A percentile compares a stretch with the other conserved stretches of the same genome.
These are phyloP conservation scores for Pleurotus sapidus DNA, from an alignment of 768 basidiomycete genomes.

Conservation along the genomic window DNA sequence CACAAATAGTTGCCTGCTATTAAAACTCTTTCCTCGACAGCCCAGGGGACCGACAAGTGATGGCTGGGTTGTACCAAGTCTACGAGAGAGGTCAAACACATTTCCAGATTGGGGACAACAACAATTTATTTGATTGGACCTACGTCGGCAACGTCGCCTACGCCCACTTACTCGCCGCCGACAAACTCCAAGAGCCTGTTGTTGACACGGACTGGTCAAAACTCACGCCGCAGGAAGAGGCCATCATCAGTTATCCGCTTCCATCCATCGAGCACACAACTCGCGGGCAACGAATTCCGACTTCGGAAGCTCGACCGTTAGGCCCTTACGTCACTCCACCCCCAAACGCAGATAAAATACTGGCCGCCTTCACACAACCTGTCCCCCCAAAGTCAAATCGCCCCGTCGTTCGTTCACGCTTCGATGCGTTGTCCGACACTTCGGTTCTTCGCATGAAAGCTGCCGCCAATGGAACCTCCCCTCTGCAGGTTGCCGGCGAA, in stretches of 20 bases:
- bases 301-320: constrained; percentile 75
- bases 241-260: constrained; percentile 48
- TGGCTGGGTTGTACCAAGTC: constrained; percentile 76
- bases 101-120: constrained; percentile 92
- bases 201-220: constrained; percentile 35
- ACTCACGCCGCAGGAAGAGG: constrained; percentile 38
- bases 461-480: constrained; percentile 39
- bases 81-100: constrained; percentile 82
- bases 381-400: constrained; percentile 34
- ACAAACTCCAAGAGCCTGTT: constrained; percentile 65
- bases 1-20: neutral
- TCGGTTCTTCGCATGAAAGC: constrained; percentile 53
- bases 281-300: constrained; percentile 67
- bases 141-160: constrained; percentile 95
- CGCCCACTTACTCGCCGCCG: constrained; percentile 91
- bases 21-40: constrained; percentile 32
- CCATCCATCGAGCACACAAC: constrained; percentile 63
- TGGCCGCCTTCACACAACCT: constrained; percentile 52
- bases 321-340: constrained; percentile 75
- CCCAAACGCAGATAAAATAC: constrained; percentile 52
- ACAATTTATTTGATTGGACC: constrained; percentile 93
- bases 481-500: constrained; percentile 86
- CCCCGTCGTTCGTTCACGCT: constrained; percentile 71
- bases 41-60: constrained; percentile 87
- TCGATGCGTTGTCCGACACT: constrained; percentile 72